Evolutionary conservation across 2,329 filamentous ascomycete species (phyloP), one percentile per base, ranked within the genome.

Genomic region (Beauveria bassiana): DNA sequence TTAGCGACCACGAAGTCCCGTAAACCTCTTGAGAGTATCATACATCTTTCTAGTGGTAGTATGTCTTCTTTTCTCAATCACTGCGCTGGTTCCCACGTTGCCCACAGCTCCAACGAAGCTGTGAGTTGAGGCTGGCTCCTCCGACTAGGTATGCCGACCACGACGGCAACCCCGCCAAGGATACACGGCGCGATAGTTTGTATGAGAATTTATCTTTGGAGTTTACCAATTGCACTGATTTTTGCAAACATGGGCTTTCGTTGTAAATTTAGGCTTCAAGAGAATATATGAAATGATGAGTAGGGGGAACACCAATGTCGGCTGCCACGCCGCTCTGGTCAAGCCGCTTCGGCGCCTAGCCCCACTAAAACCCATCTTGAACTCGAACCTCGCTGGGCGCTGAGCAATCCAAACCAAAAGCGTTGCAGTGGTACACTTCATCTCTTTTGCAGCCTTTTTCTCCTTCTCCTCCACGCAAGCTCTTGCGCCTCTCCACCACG

Each of bases 341-440:
- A 43, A 43, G 58, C 12, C 24, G 42, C 43, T 50, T 24, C 38
- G 50, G 45, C 28, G 20, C 18, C 31, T 24, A 5, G 59, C 50
- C 59, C 59, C 59, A 61, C 59, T 61, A 52, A 61, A 61, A 61
- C 20, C 9, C 59, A 55, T 40, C 43, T 54, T 43, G 20, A 51
- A 53, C 57, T 31, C 6, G 34, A 31, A 56, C 59, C n/a, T 61
- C 31, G 46, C 38, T 20, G 4, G 6, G 26, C 50, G 47, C 56
- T 51, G 16, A 51, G 38, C 57, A 59, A 47, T 46, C 57, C 47
- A 20, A 59, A 20, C 42, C 34, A 38, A 22, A 46, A 47, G 24
- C 20, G 31, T 42, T 38, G 20, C 20, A 42, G 55, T 22, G 18
- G 31, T 28, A 10, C 31, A 34, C 20, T 26, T 28, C 50, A 38